These are phyloP conservation scores for Tuber magnatum DNA, from an alignment of 495 filamentous ascomycete genomes.

Conservation along the genomic window DNA sequence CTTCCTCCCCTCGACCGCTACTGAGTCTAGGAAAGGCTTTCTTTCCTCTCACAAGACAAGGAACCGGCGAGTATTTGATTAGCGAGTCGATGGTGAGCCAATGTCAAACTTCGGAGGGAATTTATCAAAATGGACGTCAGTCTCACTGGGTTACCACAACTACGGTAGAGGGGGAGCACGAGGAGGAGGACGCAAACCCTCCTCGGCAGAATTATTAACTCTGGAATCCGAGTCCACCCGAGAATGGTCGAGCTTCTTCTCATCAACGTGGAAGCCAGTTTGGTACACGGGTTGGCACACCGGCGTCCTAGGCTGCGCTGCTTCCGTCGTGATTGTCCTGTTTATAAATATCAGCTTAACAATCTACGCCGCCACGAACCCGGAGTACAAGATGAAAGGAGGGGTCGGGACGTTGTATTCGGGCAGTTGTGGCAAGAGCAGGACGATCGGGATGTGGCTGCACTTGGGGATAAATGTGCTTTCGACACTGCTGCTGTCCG, in stretches of 20 bases:
- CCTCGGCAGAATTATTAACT: not conserved
- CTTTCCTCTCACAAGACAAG: not conserved
- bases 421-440: conserved; percentile 4
- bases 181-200: not conserved
- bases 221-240: too few species aligned
- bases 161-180: not conserved
- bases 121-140: not conserved
- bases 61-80: not conserved
- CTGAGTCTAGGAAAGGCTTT: not conserved
- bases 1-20: not conserved
- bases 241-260: not conserved
- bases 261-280: not conserved
- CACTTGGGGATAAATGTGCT: conserved; percentile 7
- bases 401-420: conserved; percentile 2
- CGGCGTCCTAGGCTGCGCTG: not conserved
- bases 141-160: not conserved
- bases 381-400: not conserved
- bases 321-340: not conserved
- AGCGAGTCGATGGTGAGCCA: not conserved
- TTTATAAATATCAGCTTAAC: conserved; percentile 4
- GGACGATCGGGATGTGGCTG: not conserved
- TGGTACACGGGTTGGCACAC: conserved; percentile 3
- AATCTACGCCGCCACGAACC: not conserved
- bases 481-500: conserved; percentile 1
- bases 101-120: not conserved